These are phyloP conservation scores for Sporisorium scitamineum DNA, from an alignment of 1,284 basidiomycete species.

Conservation along the genomic window DNA sequence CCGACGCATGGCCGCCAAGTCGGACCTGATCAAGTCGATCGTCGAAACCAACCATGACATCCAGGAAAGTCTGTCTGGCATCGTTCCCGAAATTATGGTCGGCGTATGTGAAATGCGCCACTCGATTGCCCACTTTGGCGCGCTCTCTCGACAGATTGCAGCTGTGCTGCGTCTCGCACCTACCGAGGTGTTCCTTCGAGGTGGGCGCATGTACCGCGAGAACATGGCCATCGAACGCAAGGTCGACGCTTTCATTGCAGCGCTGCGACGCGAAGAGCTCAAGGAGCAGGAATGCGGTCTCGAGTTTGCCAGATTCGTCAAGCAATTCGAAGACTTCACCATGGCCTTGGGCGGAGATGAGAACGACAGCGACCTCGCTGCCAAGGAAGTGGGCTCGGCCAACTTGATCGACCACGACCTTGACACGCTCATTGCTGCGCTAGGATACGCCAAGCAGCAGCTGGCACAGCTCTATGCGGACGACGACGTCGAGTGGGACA, in stretches of 20 bases:
- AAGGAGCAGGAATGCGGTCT: slow-evolving; percentile 89
- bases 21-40: slow-evolving; percentile 61
- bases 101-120: slow-evolving; percentile 63
- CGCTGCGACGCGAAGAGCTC: slow-evolving; percentile 87
- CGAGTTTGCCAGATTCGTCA: slow-evolving; percentile 78
- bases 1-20: slow-evolving; percentile 63
- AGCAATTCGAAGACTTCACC: slow-evolving; percentile 61
- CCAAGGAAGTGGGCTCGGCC: slow-evolving; percentile 65
- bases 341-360: slow-evolving; percentile 74
- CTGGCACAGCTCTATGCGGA: slow-evolving; percentile 54
- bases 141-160: slow-evolving; percentile 61
- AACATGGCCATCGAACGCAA: slow-evolving; percentile 84
- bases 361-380: slow-evolving; percentile 69
- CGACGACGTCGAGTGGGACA: slow-evolving; percentile 55
- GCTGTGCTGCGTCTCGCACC: slow-evolving; percentile 62
- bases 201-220: slow-evolving; percentile 86
- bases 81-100: slow-evolving; percentile 60
- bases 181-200: slow-evolving; percentile 57
- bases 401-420: slow-evolving; percentile 64
- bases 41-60: slow-evolving; percentile 63
- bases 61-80: slow-evolving; percentile 49
- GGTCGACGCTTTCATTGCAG: slow-evolving; percentile 88
- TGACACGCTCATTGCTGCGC: slow-evolving; percentile 65
- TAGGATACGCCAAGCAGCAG: slow-evolving; percentile 59
- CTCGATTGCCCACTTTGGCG: slow-evolving; percentile 63